Base-by-base conservation (phyloP, 352 stramenopile genomes). In the Aphanomyces astaci region DNA sequence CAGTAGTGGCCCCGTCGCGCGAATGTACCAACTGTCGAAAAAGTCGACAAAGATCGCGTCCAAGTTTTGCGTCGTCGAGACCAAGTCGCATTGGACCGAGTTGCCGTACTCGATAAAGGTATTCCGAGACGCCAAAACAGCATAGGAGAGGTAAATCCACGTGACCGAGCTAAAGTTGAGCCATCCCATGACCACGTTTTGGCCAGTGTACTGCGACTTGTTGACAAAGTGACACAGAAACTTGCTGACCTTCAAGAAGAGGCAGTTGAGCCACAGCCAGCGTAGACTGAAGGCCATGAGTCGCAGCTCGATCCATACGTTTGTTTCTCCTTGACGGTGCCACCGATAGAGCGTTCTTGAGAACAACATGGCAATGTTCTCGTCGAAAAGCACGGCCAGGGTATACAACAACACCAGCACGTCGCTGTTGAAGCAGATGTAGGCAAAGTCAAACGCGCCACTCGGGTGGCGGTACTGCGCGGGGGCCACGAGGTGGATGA, bases 381-480 rank as follows among this genome's bases (percentile, higher is more conserved):
- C 51, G 51, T 68, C 62, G 11, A 68, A 15, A 17, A 68, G 48
- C 19, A 68, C 27, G 13, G 48, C 32, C 17, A 30, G 2, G 19
- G 62, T 27, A 30, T 68, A 68, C 28, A 68, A 51, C 25, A 68
- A 56, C 17, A 68, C 62, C 48, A 68, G 45, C 11, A 68, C 10
- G 33, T 68, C 62, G 9, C 39, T 59, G 33, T 68, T 68, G 62
- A 59, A 68, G 62, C 43, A 68, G 59, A 68, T 60, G 27, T 40
- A 52, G 2, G 22, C 15, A 17, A 59, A 59, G 30, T 48, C 25
- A 22, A 68, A 59, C 4, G 62, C 62, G 28, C 59, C 17, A 27
- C 27, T 68, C 32, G n/a, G 22, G 43, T 68, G 51, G 11, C 51
- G 51, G 4, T 59, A n/a, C 5, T 36, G 7, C 7, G 51, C 22